Base-by-base conservation (phyloP, 306 rosid species). In the Delonix regia region DNA sequence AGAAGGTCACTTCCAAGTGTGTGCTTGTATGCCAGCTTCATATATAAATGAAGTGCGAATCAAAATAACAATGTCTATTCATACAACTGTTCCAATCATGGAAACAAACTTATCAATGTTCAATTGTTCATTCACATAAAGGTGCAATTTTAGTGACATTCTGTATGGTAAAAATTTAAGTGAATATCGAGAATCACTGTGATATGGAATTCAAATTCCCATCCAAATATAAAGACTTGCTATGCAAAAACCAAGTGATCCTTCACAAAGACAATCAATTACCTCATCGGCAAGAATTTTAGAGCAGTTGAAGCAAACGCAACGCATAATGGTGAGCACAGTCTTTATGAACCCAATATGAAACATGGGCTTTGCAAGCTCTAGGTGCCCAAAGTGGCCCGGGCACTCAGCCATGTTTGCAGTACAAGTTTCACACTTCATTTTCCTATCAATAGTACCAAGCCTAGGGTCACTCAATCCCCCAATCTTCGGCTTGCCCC, bases 351-450 rank as follows among this genome's bases (percentile, higher is more conserved):
- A 95, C 22, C 99, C 99, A 13, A 95, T 93, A 69, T 95, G 99
- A 48, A 95, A 95, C 99, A 95, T 95, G 0, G 99, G 99, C 49
- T 95, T 95, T 0, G 99, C 99, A 13, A 95, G 97, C 91, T 95
- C 99, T 62, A 95, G 90, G 76, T 93, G 95, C 21, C 99, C 99
- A 71, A 95, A 95, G 47, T 95, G 99, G 2, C 99, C 99, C 0
- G 99, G 99, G 7, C 99, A 95, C 88, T 95, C 99, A 0, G 99
- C 99, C 99, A 96, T 96, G 41, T 82, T 90, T 0, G 97, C 99
- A 0, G 97, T 96, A 48, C 99, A 96, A 42, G 99, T 96, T 47
- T 96, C 99, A 15, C 99, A 96, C 83, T 93, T 96, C 93, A 96
- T 59, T 83, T 93, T 96, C 36, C 96, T 79, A 75, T 96, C 97